These are phyloP conservation scores for Betula pendula DNA, from an alignment of 306 rosid species.

Conservation along the genomic window DNA sequence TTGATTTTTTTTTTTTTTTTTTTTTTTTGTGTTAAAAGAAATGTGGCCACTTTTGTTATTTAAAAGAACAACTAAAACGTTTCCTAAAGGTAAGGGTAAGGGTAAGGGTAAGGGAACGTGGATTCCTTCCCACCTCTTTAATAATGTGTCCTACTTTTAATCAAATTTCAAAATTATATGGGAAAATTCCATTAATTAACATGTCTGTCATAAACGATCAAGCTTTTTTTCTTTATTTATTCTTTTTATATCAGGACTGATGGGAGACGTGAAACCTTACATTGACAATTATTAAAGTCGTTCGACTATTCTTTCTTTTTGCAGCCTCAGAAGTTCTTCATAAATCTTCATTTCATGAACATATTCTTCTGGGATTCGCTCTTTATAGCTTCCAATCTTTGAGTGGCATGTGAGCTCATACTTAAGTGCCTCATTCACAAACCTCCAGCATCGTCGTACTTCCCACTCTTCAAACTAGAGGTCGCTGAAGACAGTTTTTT, in stretches of 20 bases:
- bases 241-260: background rate
- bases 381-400: background rate
- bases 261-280: background rate
- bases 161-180: no score
- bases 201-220: no score
- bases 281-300: background rate
- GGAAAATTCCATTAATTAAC: no score
- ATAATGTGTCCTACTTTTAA: no score
- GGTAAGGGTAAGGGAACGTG: no score
- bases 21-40: no score
- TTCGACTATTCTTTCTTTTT: slow-evolving; percentile 23
- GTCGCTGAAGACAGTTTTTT: background rate
- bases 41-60: no score
- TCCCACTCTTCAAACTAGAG: background rate
- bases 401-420: background rate
- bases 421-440: background rate
- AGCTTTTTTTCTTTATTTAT: no score
- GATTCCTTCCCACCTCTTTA: no score
- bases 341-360: slow-evolving; percentile 8
- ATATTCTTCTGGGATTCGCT: background rate
- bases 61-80: no score
- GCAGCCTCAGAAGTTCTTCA: slow-evolving; percentile 28
- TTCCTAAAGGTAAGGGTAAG: no score
- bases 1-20: no score
- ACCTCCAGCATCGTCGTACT: background rate